phyloP scores from a whole-genome alignment of 208 protist genomes.

The Trypanosoma boissoni region DNA sequence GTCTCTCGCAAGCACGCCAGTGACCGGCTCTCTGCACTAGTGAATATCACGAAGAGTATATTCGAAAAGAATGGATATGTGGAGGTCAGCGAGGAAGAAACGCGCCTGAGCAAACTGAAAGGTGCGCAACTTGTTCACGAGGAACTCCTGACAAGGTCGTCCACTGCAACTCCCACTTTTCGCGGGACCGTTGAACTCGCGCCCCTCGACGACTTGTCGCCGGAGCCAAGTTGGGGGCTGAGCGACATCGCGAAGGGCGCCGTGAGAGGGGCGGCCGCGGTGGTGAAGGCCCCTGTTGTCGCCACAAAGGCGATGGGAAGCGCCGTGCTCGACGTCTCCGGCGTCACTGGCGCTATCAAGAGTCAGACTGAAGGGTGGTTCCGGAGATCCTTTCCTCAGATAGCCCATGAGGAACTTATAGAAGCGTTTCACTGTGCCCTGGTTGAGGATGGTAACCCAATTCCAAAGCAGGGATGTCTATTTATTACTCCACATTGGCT shows the following conservation, averaged over 20 bases:
- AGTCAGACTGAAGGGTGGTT: constrained; percentile 59
- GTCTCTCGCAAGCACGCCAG: constrained; percentile 7
- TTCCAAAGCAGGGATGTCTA: constrained; percentile 51
- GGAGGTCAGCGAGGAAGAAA: constrained; percentile 46
- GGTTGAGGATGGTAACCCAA: constrained; percentile 27
- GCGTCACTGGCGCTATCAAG: constrained; percentile 59
- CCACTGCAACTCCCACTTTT: constrained; percentile 31
- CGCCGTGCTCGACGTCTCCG: constrained; percentile 67
- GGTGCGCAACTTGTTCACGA: constrained; percentile 5
- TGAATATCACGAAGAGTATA: constrained; percentile 49
- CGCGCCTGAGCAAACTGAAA: constrained; percentile 10
- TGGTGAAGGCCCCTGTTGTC: constrained; percentile 72
- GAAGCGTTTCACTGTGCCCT: constrained; percentile 57
- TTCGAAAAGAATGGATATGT: constrained; percentile 47
- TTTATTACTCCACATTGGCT: constrained; percentile 70
- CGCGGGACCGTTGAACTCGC: constrained; percentile 70
- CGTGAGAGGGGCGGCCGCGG: constrained; percentile 59
- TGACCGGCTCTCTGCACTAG: constrained; percentile 39
- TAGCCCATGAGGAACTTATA: constrained; percentile 52
- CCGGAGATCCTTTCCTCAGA: constrained; percentile 54
- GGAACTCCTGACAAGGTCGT: constrained; percentile 14
- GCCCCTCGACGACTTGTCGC: constrained; percentile 44
- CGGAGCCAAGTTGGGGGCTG: constrained; percentile 21
- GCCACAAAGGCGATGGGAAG: constrained; percentile 50
- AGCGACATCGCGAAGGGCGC: constrained; percentile 53